Conservation (phyloP, 345 rosid species). For the Corchorus olitorius region DNA sequence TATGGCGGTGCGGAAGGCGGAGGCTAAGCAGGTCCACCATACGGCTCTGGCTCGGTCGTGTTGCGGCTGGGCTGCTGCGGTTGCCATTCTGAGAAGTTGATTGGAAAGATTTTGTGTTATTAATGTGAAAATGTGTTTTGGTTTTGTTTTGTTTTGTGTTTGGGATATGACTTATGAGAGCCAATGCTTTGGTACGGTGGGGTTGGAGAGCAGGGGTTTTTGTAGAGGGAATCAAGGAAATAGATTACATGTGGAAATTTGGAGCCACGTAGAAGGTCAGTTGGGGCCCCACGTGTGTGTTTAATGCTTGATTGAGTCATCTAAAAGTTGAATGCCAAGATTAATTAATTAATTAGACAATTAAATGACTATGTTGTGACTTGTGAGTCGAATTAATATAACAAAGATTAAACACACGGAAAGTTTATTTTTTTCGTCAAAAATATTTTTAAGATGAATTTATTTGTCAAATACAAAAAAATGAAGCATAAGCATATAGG, state of each 20-base stretch:
- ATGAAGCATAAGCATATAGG: neutral
- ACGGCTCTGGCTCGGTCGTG: constrained; percentile 45
- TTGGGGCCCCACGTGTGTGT: constrained; percentile 7
- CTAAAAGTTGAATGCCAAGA: neutral
- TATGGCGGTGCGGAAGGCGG: constrained; percentile 70
- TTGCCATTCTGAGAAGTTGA: constrained; percentile 19
- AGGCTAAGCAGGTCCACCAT: constrained; percentile 67
- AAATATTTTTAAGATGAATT: too few species aligned
- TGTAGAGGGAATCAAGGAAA: neutral
- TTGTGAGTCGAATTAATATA: neutral
- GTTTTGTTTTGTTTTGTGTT: too few species aligned
- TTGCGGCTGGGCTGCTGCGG: neutral
- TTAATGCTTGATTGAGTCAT: constrained; percentile 5
- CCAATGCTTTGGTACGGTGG: neutral
- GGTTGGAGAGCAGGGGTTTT: constrained; percentile 11
- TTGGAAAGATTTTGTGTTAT: too few species aligned
- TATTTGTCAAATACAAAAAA: too few species aligned
- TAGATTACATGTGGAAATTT: neutral
- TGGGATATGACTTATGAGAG: neutral
- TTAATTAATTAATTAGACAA: neutral
- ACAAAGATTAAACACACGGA: neutral
- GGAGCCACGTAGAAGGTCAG: constrained; percentile 15
- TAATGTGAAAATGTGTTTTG: neutral
- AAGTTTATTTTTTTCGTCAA: too few species aligned
- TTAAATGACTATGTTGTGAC: neutral